Conservation (phyloP, 1,284 basidiomycete species). For the Moesziomyces sp. region DNA sequence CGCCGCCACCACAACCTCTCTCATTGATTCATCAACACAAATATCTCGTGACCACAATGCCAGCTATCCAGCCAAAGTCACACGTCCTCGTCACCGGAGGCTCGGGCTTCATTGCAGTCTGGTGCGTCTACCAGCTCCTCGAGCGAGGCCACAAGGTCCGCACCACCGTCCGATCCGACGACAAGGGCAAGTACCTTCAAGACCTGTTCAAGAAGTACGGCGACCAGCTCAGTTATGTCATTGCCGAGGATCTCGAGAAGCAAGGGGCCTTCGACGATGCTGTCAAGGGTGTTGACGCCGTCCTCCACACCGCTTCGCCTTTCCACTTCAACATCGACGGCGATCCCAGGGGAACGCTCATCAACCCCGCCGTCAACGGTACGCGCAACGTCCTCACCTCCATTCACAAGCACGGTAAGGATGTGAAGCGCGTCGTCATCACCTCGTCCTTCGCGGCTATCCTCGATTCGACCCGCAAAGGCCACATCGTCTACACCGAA, state of each 20-base stretch:
- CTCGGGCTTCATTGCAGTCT: slow-evolving; percentile 69
- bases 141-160: slow-evolving; percentile 70
- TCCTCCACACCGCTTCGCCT: slow-evolving; percentile 74
- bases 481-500: slow-evolving; percentile 63
- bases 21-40: no score
- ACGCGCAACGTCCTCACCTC: slow-evolving; percentile 74
- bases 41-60: slow-evolving; percentile 63
- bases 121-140: slow-evolving; percentile 70
- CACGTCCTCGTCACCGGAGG: slow-evolving; percentile 70
- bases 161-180: slow-evolving; percentile 73
- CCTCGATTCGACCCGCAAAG: slow-evolving; percentile 63
- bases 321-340: slow-evolving; percentile 67
- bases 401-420: slow-evolving; percentile 72
- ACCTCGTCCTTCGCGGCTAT: slow-evolving; percentile 75
- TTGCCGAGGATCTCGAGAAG: slow-evolving; percentile 74
- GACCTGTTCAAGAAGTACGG: slow-evolving; percentile 71
- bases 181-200: slow-evolving; percentile 72
- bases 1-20: no score
- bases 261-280: slow-evolving; percentile 77
- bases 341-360: slow-evolving; percentile 69
- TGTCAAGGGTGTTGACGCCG: slow-evolving; percentile 75
- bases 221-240: slow-evolving; percentile 71
- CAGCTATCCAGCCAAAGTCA: slow-evolving; percentile 68
- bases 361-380: slow-evolving; percentile 76
- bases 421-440: slow-evolving; percentile 74